Evolutionary conservation across 345 rosid species (phyloP), one percentile per base, ranked within the genome.

Genomic region (Brassica cretica): DNA sequence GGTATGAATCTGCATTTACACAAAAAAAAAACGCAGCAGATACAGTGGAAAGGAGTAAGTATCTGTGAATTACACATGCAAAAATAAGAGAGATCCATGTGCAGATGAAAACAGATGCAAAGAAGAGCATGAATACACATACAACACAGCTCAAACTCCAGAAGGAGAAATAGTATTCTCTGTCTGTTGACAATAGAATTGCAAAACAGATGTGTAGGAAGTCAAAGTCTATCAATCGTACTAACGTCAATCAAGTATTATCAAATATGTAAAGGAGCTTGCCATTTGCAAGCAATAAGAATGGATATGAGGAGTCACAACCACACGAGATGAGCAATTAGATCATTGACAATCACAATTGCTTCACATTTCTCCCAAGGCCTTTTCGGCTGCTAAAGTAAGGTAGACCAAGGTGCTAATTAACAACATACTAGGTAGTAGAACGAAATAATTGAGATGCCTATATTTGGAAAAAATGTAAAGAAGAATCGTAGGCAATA

Each of bases 1-100:
- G 90, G 84, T 84, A 87, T n/a, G 97, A 87, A 75, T 90, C 98
- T 94, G 97, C 93, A 88, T 49, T 56, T 75, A 71, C 39, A 41
- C 1, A 5, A 14, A 24, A 65, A 73, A 51, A 62, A 15, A n/a
- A n/a, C 25, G 2, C 25, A 24, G 0, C 1, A 0, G 19, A 39
- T 15, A 68, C 33, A 55, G 0, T 35, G 39, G 15, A 21, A 58
- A 25, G 39, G 55, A 58, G 68, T 53, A 69, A 74, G 16, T 27
- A 68, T 51, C 66, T 35, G 21, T 37, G 14, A 55, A 74, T 10
- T 55, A 11, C 37, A 55, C 74, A 39, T 59, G 71, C 56, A 70
- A 62, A 30, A 32, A 21, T 14, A 14, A 0, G 58, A 56, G 25
- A 14, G 53, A 44, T 5, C 6, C 35, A 1, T 21, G 49, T 12